Evolutionary conservation across 495 filamentous ascomycete species (phyloP).

Genomic region (Chaetomium cochliodes): DNA sequence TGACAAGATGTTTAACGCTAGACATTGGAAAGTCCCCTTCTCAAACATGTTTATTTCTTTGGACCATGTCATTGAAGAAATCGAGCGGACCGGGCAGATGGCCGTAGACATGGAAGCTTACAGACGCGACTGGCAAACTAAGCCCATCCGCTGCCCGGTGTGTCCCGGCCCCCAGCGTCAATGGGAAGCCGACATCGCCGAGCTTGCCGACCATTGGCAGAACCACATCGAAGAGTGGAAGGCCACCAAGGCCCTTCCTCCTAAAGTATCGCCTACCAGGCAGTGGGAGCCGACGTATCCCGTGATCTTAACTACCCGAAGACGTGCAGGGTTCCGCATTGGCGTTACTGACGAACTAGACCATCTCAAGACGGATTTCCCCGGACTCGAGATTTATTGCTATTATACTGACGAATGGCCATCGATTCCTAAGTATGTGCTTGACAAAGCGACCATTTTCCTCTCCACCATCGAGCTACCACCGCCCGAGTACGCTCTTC

Average conservation of each 20-base stretch:
- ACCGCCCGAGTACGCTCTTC: neutral
- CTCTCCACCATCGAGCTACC: conserved; percentile 6
- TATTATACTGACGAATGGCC: conserved; percentile 4
- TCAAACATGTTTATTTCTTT: conserved; percentile 8
- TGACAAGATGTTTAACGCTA: conserved; percentile 4
- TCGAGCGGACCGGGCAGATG: neutral
- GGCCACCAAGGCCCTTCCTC: neutral
- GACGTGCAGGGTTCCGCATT: neutral
- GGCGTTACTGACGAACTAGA: conserved; percentile 2
- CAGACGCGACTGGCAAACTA: conserved; percentile 2
- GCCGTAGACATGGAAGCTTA: neutral
- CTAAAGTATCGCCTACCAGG: neutral
- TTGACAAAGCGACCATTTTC: conserved; percentile 7
- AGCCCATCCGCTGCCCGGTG: conserved; percentile 10
- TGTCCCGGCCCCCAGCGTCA: conserved; percentile 5
- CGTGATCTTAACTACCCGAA: conserved; percentile 4
- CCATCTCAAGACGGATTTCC: neutral
- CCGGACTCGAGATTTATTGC: neutral
- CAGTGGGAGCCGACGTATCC: conserved; percentile 6
- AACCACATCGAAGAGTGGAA: conserved; percentile 9
- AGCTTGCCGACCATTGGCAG: neutral
- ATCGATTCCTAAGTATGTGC: conserved; percentile 3
- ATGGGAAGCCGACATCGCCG: neutral
- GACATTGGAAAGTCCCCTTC: conserved; percentile 9
- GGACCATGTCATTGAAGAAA: conserved; percentile 4